Evolutionary conservation across 2,329 filamentous ascomycete species (phyloP).

Genomic region (Botrytis fragariae): DNA sequence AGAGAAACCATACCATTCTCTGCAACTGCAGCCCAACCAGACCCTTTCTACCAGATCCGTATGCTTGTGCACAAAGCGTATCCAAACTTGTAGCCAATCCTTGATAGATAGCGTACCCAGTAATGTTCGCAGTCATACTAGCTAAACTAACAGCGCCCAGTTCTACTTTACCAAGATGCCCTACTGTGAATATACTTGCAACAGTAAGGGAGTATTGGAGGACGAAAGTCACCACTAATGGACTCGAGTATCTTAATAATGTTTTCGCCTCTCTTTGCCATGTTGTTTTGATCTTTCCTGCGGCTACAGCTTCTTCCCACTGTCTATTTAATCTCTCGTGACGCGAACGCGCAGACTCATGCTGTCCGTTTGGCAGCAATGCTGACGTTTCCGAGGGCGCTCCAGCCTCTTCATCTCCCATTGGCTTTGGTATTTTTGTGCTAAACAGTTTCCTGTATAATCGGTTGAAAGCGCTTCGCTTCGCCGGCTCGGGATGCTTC

Average conservation of each 20-base stretch:
- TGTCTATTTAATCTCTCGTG: slow-evolving; percentile 64
- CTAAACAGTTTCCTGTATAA: slow-evolving; percentile 50
- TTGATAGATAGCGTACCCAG: slow-evolving; percentile 73
- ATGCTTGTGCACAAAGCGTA: slow-evolving; percentile 90
- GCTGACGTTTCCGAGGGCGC: slow-evolving; percentile 43
- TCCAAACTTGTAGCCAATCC: slow-evolving; percentile 88
- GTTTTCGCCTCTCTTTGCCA: slow-evolving; percentile 90
- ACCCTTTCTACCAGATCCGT: slow-evolving; percentile 84
- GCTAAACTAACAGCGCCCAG: slow-evolving; percentile 66
- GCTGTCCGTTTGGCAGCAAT: slow-evolving; percentile 41
- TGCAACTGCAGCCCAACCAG: slow-evolving; percentile 83
- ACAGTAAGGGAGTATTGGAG: slow-evolving; percentile 85
- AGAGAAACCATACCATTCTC: slow-evolving; percentile 76
- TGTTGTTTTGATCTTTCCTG: slow-evolving; percentile 80
- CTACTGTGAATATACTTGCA: slow-evolving; percentile 75
- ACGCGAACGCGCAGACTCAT: slow-evolving; percentile 47
- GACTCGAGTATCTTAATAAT: slow-evolving; percentile 66
- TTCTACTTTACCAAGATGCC: slow-evolving; percentile 69
- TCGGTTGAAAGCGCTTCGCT: slow-evolving; percentile 41
- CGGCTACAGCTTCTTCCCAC: slow-evolving; percentile 81
- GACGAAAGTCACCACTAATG: slow-evolving; percentile 70
- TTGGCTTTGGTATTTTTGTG: slow-evolving; percentile 49
- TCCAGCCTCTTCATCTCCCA: slow-evolving; percentile 43
- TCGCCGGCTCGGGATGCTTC: slow-evolving; percentile 47
- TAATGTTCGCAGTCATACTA: slow-evolving; percentile 79